These are phyloP conservation scores for Posidonia australis DNA, from an alignment of 106 monocot species.

Conservation along the genomic window DNA sequence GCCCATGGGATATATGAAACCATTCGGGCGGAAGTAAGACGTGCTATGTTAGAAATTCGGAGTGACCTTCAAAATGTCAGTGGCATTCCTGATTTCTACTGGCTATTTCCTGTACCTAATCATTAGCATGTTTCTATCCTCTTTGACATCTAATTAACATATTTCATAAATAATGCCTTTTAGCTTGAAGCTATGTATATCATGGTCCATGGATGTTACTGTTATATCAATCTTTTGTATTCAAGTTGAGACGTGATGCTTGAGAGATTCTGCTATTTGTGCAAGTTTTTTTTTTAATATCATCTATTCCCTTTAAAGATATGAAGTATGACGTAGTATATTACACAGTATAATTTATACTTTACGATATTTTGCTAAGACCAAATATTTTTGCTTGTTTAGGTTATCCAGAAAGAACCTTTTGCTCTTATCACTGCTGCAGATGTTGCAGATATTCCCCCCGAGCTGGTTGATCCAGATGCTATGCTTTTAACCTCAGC, in stretches of 20 bases:
- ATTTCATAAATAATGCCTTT: background rate
- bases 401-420: background rate
- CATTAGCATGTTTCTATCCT: background rate
- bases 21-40: conserved; percentile 32
- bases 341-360: background rate
- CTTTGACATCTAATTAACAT: background rate
- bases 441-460: conserved; percentile 9
- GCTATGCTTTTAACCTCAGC: conserved; percentile 21
- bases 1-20: conserved; percentile 30
- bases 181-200: background rate
- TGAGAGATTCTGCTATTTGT: background rate
- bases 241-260: background rate
- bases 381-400: background rate
- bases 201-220: background rate
- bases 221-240: background rate
- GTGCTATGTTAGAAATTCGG: conserved; percentile 34
- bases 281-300: background rate
- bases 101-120: background rate
- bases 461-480: conserved; percentile 24
- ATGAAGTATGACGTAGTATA: no score
- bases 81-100: background rate
- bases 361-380: no score
- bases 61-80: conserved; percentile 43
- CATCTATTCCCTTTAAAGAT: background rate
- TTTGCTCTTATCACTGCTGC: background rate